These are phyloP conservation scores for Venturia aucupariae DNA, from an alignment of 2,329 filamentous ascomycete species.

Conservation along the genomic window DNA sequence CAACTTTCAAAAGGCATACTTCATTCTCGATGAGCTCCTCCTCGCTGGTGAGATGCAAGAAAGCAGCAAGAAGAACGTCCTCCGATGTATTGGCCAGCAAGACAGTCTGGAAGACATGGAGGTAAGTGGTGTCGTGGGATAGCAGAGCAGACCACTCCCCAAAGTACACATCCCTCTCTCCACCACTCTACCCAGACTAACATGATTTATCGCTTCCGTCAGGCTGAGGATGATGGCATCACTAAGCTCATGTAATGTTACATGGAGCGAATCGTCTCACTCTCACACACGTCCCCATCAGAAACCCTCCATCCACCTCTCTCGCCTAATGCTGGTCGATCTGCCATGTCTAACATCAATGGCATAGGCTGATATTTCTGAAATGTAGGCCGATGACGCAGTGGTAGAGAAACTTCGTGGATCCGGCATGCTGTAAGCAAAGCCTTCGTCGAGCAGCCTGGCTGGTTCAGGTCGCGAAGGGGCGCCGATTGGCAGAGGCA, in stretches of 20 bases:
- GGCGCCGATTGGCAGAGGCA: neutral
- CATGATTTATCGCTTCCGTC: conserved; percentile 29
- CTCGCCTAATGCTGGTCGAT: neutral
- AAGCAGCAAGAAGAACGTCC: conserved; percentile 98
- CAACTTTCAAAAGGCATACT: conserved; percentile 99
- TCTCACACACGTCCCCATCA: neutral
- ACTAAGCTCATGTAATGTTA: conserved; percentile 70
- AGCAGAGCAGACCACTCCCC: conserved; percentile 2
- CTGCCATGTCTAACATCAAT: conserved; percentile 7
- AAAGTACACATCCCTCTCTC: neutral
- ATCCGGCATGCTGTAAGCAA: conserved; percentile 12
- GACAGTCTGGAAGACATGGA: conserved; percentile 98
- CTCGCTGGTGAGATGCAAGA: conserved; percentile 96
- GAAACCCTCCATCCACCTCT: neutral
- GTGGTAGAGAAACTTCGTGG: conserved; percentile 11
- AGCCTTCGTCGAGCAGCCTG: neutral
- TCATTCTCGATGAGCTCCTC: conserved; percentile 93
- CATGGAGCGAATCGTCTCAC: neutral
- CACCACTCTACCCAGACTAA: conserved; percentile 7
- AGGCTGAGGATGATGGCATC: conserved; percentile 79
- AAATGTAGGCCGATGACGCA: conserved; percentile 12
- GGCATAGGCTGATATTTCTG: conserved; percentile 7
- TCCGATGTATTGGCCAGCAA: conserved; percentile 92
- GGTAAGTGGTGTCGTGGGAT: conserved; percentile 53
- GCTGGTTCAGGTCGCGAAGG: neutral